Evolutionary conservation across 106 monocot genomes (phyloP).

Genomic region (Dendrobium officinale): DNA sequence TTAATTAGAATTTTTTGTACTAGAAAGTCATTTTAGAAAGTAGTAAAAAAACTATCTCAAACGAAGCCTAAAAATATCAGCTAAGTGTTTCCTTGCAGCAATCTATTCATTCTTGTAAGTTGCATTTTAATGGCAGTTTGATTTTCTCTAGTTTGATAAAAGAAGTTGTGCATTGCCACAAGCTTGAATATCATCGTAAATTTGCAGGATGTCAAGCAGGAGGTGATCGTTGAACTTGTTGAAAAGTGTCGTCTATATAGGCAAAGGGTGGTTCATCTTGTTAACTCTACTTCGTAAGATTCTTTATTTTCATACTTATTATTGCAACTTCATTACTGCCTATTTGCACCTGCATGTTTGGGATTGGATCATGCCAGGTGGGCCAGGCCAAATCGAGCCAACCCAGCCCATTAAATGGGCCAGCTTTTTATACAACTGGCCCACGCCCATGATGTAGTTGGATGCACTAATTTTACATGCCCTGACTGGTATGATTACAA

Average conservation of each 20-base stretch:
- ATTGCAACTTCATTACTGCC: too few relatives aligned
- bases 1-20: too few relatives aligned
- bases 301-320: background rate
- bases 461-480: too few relatives aligned
- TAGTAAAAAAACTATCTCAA: too few relatives aligned
- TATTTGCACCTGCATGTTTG: too few relatives aligned
- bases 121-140: background rate
- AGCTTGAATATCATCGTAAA: background rate
- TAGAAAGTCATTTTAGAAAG: too few relatives aligned
- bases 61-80: background rate
- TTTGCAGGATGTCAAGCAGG: slow-evolving; percentile 74
- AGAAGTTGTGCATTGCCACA: background rate
- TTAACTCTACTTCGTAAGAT: slow-evolving; percentile 61
- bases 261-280: slow-evolving; percentile 83
- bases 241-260: slow-evolving; percentile 80
- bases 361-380: too few relatives aligned
- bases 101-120: background rate
- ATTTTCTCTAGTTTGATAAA: background rate
- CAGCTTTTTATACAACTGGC: too few relatives aligned
- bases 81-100: background rate
- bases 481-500: background rate
- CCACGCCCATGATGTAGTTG: too few relatives aligned
- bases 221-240: slow-evolving; percentile 90
- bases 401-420: too few relatives aligned
- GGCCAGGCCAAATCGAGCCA: too few relatives aligned